Evolutionary conservation across 148 eudicot genomes (phyloP), one percentile per base, ranked within the genome.

Genomic region (Bassia scoparia): DNA sequence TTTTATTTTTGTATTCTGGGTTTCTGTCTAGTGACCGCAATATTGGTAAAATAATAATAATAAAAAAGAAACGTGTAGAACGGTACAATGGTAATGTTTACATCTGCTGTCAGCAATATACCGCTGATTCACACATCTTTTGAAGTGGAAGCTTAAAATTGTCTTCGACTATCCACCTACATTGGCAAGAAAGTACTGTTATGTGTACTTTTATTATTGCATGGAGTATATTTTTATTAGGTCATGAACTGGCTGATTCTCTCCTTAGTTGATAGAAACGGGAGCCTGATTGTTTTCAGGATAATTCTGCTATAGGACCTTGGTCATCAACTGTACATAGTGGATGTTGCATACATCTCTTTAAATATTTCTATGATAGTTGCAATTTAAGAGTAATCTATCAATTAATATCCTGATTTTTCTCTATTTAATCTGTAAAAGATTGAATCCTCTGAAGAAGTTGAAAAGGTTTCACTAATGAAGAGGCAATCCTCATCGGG

Each of bases 391-490:
- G n/a, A n/a, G n/a, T n/a, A n/a, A n/a, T n/a, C 54, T 49, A 49
- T 46, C 44, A 63, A 23, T 56, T 49, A 48, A 38, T 26, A 17
- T 20, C 60, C 67, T 72, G 30, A 73, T 67, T 23, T 53, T 30
- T 65, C 70, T 20, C 26, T 60, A 21, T 44, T 62, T 10, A 69
- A 41, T 27, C 41, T 26, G 8, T 76, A 31, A 64, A 84, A 95
- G 99, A 86, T 92, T 61, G 97, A 90, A 55, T 82, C 90, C 37
- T 81, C 77, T 26, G 94, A 86, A 54, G 97, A 88, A 61, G 73
- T 87, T 43, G 77, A 79, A 56, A 86, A 89, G 65, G 69, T 95
- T 76, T 86, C 97, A 72, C 97, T 46, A 81, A 79, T 38, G 82
- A 95, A 71, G 96, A 92, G 75, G 31, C 86, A 88, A 74, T 84